Evolutionary conservation across 2,329 filamentous ascomycete species (phyloP).

Genomic region (Aspergillus neotritici): DNA sequence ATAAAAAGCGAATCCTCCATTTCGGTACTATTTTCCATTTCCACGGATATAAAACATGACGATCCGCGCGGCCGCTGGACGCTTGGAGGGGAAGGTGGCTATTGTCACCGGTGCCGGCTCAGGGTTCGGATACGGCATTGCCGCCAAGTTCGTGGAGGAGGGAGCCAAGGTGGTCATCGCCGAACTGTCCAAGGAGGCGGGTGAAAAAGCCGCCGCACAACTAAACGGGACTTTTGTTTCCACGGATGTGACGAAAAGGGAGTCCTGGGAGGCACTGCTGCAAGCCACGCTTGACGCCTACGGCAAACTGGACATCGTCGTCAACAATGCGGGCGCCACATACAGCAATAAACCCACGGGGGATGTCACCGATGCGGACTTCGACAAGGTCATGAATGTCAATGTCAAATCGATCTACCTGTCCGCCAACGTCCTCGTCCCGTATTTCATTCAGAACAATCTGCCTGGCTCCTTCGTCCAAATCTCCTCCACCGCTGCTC

Average conservation of each 20-base stretch:
- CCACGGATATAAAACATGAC: no score
- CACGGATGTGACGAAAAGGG: conserved; percentile 21
- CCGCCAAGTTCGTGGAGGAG: conserved; percentile 31
- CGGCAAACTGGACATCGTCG: conserved; percentile 36
- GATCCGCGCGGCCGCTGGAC: conserved; percentile 8
- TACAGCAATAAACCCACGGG: conserved; percentile 33
- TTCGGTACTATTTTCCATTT: background rate
- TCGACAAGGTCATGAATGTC: conserved; percentile 35
- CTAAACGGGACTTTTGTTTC: conserved; percentile 17
- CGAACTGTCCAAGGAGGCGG: conserved; percentile 29
- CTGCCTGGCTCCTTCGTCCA: conserved; percentile 36
- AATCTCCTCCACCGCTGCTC: conserved; percentile 36
- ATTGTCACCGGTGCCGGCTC: conserved; percentile 38
- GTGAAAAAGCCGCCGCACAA: conserved; percentile 19
- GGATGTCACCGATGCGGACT: conserved; percentile 37
- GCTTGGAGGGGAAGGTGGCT: conserved; percentile 37
- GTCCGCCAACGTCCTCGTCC: conserved; percentile 30
- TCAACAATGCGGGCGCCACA: conserved; percentile 42
- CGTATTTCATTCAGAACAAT: conserved; percentile 30
- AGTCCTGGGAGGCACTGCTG: conserved; percentile 25
- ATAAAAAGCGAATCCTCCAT: background rate
- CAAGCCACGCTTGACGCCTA: conserved; percentile 18
- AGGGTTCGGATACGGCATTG: conserved; percentile 34
- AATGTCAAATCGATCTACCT: conserved; percentile 39
- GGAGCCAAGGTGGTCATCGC: conserved; percentile 34